A percentile compares a stretch with the other conserved stretches of the same genome.
Conservation (phyloP, 306 rosid species). For the Echinosophora koreensis region DNA sequence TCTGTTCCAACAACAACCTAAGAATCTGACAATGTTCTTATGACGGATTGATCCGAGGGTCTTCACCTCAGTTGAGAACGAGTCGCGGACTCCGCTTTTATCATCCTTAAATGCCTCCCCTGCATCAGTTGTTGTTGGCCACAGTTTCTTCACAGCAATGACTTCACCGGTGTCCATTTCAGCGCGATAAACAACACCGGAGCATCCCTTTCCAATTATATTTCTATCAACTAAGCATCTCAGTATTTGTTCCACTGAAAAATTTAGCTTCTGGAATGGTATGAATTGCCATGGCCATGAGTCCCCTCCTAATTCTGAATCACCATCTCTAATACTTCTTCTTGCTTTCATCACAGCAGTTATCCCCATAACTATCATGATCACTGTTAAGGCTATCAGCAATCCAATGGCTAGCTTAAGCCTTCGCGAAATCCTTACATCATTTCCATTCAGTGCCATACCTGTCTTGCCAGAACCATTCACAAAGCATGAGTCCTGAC, state of each 20-base stretch:
- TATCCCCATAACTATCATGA: slow-evolving; percentile 79
- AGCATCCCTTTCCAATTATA: slow-evolving; percentile 89
- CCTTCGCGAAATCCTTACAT: slow-evolving; percentile 60
- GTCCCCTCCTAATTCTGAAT: slow-evolving; percentile 84
- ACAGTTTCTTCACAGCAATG: slow-evolving; percentile 94
- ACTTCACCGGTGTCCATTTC: slow-evolving; percentile 77
- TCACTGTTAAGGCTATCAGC: slow-evolving; percentile 69
- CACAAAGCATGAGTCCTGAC: slow-evolving; percentile 69
- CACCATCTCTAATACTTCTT: slow-evolving; percentile 63
- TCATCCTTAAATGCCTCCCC: slow-evolving; percentile 62
- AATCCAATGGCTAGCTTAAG: slow-evolving; percentile 77
- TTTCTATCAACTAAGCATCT: slow-evolving; percentile 78
- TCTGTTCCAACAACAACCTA: slow-evolving; percentile 86
- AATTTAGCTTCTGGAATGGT: slow-evolving; percentile 90
- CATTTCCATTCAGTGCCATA: slow-evolving; percentile 49
- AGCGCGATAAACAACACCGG: slow-evolving; percentile 90
- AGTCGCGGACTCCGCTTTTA: slow-evolving; percentile 78
- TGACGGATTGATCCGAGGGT: slow-evolving; percentile 90
- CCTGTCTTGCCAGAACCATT: slow-evolving; percentile 53
- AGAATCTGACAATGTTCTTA: slow-evolving; percentile 89
- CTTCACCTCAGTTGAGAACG: slow-evolving; percentile 85
- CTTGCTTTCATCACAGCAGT: slow-evolving; percentile 81
- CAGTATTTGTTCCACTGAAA: slow-evolving; percentile 79
- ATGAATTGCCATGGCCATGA: slow-evolving; percentile 93
- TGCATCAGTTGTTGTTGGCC: slow-evolving; percentile 73